Conservation (phyloP, 768 basidiomycete genomes). For the Candolleomyces aberdarensis region DNA sequence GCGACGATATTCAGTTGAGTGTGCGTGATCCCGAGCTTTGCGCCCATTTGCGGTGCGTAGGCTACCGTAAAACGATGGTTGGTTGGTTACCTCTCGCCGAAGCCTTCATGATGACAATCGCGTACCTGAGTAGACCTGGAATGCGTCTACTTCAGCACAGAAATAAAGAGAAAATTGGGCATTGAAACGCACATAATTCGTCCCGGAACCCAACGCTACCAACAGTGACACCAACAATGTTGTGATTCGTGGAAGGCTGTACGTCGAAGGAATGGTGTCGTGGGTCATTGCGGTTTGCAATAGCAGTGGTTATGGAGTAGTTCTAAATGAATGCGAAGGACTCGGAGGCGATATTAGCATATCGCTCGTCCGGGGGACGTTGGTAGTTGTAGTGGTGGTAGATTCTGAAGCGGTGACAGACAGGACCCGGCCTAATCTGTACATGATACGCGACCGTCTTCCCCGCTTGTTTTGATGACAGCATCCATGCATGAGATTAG, state of each 20-base stretch:
- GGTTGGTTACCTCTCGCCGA: neutral
- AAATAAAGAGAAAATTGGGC: neutral
- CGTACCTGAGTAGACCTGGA: conserved; percentile 44
- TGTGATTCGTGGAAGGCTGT: conserved; percentile 38
- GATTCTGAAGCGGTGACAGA: too few relatives aligned
- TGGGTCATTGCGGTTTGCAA: neutral
- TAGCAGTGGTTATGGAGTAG: neutral
- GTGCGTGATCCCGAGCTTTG: conserved; percentile 70
- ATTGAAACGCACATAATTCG: conserved; percentile 64
- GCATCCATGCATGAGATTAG: too few relatives aligned
- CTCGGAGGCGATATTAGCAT: neutral
- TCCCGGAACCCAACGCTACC: conserved; percentile 63
- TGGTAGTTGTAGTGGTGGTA: neutral
- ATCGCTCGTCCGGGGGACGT: neutral
- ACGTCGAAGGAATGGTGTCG: neutral
- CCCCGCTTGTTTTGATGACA: too few relatives aligned
- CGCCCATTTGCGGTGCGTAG: conserved; percentile 83
- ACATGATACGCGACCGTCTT: too few relatives aligned
- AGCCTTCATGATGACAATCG: neutral
- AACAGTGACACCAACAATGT: conserved; percentile 55
- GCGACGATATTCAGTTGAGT: conserved; percentile 82
- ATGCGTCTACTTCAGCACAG: conserved; percentile 3
- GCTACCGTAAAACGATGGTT: conserved; percentile 36
- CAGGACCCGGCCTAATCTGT: too few relatives aligned
- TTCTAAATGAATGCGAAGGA: neutral